phyloP scores from a whole-genome alignment of 2,329 filamentous ascomycete species.

The Microdochium nivale region DNA sequence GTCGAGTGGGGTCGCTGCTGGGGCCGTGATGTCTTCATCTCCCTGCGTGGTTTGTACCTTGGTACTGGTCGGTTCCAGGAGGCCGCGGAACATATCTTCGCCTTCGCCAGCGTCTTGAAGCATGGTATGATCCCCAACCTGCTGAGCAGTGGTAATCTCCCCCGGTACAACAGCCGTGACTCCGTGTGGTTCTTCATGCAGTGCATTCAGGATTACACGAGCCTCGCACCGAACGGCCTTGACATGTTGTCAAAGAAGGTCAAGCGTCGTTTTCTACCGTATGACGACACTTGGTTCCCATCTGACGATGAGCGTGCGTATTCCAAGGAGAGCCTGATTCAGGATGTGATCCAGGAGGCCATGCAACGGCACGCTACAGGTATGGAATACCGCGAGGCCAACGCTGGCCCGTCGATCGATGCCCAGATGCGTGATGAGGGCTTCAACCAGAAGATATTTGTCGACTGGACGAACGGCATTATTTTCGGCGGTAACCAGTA shows the following conservation, averaged over 20 bases:
- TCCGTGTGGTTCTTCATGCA: conserved; percentile 98
- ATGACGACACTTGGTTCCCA: conserved; percentile 91
- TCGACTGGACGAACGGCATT: conserved; percentile 86
- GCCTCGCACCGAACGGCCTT: conserved; percentile 69
- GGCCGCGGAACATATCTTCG: conserved; percentile 87
- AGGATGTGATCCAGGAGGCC: conserved; percentile 87
- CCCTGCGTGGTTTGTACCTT: conserved; percentile 82
- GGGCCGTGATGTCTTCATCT: conserved; percentile 96
- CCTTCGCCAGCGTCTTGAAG: conserved; percentile 93
- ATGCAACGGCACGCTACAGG: conserved; percentile 86
- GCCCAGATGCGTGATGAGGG: conserved; percentile 88
- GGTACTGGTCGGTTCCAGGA: conserved; percentile 83
- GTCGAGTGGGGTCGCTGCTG: conserved; percentile 93
- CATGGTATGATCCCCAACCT: conserved; percentile 98
- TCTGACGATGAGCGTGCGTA: conserved; percentile 77
- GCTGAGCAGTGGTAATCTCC: conserved; percentile 73
- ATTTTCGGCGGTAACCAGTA: conserved; percentile 89
- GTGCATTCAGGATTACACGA: conserved; percentile 86
- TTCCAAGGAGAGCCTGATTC: conserved; percentile 71
- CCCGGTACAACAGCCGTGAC: conserved; percentile 91
- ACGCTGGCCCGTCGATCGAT: conserved; percentile 82
- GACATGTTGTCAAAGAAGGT: conserved; percentile 68
- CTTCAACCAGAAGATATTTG: conserved; percentile 83
- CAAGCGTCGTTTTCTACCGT: conserved; percentile 80
- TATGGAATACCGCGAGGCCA: conserved; percentile 88